phyloP scores from a whole-genome alignment of 163 green algal genomes.

The Chlamydomonas reinhardtii region DNA sequence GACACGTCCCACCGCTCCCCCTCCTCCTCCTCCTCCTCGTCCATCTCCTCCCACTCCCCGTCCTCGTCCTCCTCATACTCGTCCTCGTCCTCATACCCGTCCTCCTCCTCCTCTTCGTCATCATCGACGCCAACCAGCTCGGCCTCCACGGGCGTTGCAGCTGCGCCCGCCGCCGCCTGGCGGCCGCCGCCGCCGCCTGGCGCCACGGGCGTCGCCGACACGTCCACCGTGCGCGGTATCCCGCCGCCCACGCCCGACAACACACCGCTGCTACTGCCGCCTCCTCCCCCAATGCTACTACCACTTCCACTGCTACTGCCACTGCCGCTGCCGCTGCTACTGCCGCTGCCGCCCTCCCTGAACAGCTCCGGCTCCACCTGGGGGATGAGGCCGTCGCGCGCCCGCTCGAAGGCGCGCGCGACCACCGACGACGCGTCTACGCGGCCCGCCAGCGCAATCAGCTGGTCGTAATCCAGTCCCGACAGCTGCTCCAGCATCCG shows the following conservation, averaged over 20 bases:
- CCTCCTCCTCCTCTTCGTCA: constrained; percentile 2
- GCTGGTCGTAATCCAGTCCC: constrained; percentile 35
- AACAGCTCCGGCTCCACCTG: background rate
- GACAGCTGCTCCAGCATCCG: constrained; percentile 8
- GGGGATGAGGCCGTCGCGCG: background rate
- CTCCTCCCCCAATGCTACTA: too few species aligned
- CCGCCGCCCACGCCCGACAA: too few species aligned
- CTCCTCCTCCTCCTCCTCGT: background rate
- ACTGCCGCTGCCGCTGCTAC: too few species aligned
- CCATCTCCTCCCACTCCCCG: background rate
- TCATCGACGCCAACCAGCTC: background rate
- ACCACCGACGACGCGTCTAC: constrained; percentile 3
- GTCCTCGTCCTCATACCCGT: constrained; percentile 1
- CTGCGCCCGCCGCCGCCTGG: too few species aligned
- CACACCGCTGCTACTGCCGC: too few species aligned
- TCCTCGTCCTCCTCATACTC: background rate
- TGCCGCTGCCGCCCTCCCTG: too few species aligned
- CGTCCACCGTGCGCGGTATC: too few species aligned
- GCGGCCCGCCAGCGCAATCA: constrained; percentile 11
- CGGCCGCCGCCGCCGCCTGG: too few species aligned
- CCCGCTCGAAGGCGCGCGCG: constrained; percentile 13
- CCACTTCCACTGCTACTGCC: too few species aligned
- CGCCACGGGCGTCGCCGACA: too few species aligned
- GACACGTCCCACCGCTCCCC: background rate
- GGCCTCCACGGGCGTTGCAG: too few species aligned